A percentile compares a stretch with the other conserved stretches of the same genome.
phyloP scores from a whole-genome alignment of 768 basidiomycete species.

The Rickenella mellea region DNA sequence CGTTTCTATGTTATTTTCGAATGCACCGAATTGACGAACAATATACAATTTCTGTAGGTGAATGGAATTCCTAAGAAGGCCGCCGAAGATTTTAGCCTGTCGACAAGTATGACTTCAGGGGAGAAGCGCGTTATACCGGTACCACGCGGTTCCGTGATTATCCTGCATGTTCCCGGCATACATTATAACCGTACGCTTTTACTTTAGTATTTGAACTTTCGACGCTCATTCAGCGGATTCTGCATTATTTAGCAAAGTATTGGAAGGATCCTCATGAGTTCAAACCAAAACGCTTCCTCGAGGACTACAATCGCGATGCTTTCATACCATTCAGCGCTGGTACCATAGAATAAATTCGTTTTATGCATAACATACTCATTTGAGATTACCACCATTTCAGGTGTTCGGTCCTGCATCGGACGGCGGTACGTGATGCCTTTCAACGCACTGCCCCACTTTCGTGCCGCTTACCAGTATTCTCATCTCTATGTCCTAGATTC shows the following conservation, averaged over 20 bases:
- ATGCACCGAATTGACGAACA: too few relatives aligned
- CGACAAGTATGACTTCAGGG: constrained; percentile 5
- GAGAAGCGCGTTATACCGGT: neutral
- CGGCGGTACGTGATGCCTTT: constrained; percentile 11
- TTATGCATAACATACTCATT: too few relatives aligned
- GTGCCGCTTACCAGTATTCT: too few relatives aligned
- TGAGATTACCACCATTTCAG: too few relatives aligned
- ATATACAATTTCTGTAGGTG: too few relatives aligned
- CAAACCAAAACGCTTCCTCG: constrained; percentile 25
- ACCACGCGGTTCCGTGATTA: constrained; percentile 1
- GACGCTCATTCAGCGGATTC: neutral
- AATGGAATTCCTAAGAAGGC: constrained; percentile 16
- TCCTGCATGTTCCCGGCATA: constrained; percentile 1
- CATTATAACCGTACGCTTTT: constrained; percentile 4
- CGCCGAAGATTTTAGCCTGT: constrained; percentile 15
- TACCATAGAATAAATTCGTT: too few relatives aligned
- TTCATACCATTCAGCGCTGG: constrained; percentile 22
- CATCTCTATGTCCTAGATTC: too few relatives aligned
- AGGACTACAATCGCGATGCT: constrained; percentile 21
- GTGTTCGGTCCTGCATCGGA: constrained; percentile 12
- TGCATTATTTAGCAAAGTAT: constrained; percentile 31
- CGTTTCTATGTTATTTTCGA: constrained; percentile 7
- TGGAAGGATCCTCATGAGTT: constrained; percentile 45
- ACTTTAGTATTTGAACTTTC: neutral
- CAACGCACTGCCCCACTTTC: too few relatives aligned